Base-by-base conservation (phyloP, 2,329 filamentous ascomycete species). In the Diplocarpon mali region DNA sequence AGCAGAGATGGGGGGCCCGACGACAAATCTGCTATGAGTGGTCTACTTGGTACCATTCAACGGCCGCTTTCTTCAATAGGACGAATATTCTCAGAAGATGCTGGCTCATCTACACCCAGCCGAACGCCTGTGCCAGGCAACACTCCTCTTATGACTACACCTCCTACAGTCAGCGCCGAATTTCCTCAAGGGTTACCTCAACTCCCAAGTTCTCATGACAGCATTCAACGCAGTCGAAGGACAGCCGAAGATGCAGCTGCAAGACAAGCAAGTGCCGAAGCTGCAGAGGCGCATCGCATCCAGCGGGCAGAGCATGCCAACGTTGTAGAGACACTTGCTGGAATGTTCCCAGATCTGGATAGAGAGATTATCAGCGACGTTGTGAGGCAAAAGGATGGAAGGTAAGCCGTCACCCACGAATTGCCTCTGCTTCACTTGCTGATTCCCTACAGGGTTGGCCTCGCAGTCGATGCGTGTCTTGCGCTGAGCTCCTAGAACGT, bases 271-370 rank as follows among this genome's bases (percentile, higher is more conserved):
- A 93, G 85, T 54, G 88, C 85, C 1, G 90, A 96, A 64, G 78
- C 77, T 6, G 90, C 90, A 9, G 85, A 98, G 62, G 90, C 90
- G 7, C 78, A 88, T 53, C 73, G 84, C 13, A 78, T 96, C 48
- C 80, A 92, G 54, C 73, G 80, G 30, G 81, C 83, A 44, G 92
- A 98, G 69, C 89, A 96, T 64, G 72, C 78, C 43, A 90, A 88
- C 56, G 80, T 98, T 7, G 90, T 96, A 2, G 92, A 96, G 66
- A 96, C 92, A 30, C 68, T 98, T 46, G 81, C 86, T 38, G 84
- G 87, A 56, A 98, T 98, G 92, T 98, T 98, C 63, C 92, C 92
- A 1, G 88, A 93, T 60, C 69, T 98, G 40, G 92, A 98, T 63
- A 78, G 80, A 58, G 93, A 98, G 39, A 76, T 98, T 31, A 96